Conservation (phyloP, 257 asterid genomes). For the Nicotiana tabacum region DNA sequence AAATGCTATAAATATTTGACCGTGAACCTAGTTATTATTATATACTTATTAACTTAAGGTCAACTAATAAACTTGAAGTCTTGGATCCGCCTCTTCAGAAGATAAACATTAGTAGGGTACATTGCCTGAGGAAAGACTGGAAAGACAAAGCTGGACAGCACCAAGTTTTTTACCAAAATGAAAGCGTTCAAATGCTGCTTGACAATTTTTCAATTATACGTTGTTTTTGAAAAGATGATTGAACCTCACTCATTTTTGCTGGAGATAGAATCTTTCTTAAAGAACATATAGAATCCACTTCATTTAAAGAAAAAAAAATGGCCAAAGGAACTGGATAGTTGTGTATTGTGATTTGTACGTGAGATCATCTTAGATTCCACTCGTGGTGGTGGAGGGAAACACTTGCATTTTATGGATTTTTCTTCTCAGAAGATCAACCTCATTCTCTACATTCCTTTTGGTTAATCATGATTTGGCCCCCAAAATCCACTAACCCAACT, state of each 20-base stretch:
- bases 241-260: slow-evolving; percentile 21
- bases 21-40: too few relatives aligned
- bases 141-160: slow-evolving; percentile 23
- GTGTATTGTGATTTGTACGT: not conserved
- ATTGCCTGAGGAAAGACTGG: not conserved
- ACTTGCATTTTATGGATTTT: not conserved
- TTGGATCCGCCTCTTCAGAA: not conserved
- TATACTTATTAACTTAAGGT: too few relatives aligned
- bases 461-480: too few relatives aligned
- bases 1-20: too few relatives aligned
- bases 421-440: not conserved
- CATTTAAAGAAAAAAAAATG: not conserved
- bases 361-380: not conserved
- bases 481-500: too few relatives aligned
- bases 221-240: slow-evolving; percentile 15
- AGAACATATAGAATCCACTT: slow-evolving; percentile 17
- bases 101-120: not conserved
- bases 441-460: not conserved
- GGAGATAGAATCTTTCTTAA: slow-evolving; percentile 15
- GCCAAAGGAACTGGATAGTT: slow-evolving; percentile 5
- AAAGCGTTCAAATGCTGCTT: not conserved
- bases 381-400: not conserved
- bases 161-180: not conserved
- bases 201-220: not conserved
- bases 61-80: too few relatives aligned